Base-by-base conservation (phyloP, 2,329 filamentous ascomycete species). In the Macrophomina pseudophaseolina region DNA sequence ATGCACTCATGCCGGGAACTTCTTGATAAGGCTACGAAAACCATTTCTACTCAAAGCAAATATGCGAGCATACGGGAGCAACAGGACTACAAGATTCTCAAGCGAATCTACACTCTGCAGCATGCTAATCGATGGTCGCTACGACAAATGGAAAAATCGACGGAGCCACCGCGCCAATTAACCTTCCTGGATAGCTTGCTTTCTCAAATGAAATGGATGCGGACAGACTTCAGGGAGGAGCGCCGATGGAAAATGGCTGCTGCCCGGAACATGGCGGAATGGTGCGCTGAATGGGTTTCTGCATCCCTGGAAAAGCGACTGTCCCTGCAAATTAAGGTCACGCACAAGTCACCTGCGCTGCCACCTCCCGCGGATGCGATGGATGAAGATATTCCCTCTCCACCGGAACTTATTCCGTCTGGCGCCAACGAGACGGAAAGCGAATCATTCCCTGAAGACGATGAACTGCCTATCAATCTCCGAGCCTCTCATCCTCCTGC, bases 131-230 rank as follows among this genome's bases (percentile, higher is more conserved):
- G 94, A 73, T 98, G 95, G 94, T 95, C 94, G 5, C 80, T 99
- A 54, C 87, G 94, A 63, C 95, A 99, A 74, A 88, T 94, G 51
- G 92, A 96, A 74, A 90, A 93, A 66, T 91, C 89, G 46, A 85
- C 89, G 1, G 95, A 99, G 77, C 94, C 94, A 4, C 84, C 87
- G 4, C 87, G 93, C 44, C 90, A 90, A 18, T 85, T 87, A 0
- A 89, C 90, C 1, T 94, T 98, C 71, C 92, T 90, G 87, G 95
- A 99, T 79, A 86, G 94, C 63, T 78, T 98, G 65, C 82, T 99
- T 38, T 87, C 93, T 71, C 94, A 99, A 81, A 92, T 94, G 87
- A 97, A 94, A 77, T 98, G 94, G 94, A 96, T 99, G 92, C 88
- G 94, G 60, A 97, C 93, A 1, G 95, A 99, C 78, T 98, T 97